Base-by-base conservation (phyloP, 768 basidiomycete species). In the Naematelia encephala region DNA sequence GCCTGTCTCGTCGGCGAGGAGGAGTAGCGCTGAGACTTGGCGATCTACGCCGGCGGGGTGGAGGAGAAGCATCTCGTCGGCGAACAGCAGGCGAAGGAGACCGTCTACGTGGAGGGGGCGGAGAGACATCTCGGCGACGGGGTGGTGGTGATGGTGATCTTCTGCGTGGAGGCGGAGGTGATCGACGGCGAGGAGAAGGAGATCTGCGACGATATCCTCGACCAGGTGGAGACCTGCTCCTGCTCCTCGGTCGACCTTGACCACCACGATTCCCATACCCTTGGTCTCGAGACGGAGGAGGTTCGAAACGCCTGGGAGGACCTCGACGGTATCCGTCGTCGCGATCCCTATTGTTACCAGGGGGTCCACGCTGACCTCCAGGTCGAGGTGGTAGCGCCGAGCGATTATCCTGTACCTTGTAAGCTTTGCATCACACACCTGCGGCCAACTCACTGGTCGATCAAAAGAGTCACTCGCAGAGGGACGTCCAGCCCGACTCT, bases 391-490 rank as follows among this genome's bases (percentile, higher is more conserved):
- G 67, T 13, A 66, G 50, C 19, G 34, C 30, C 25, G 30, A 27
- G 14, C 30, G 23, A 22, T 57, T 48, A 51, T 64, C 57, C 52
- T 57, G 27, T 27, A 4, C 23, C 25, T n/a, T 14, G 16, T 51
- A 51, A 51, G 42, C 13, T 43, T 23, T 14, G 26, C 1, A 12
- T 27, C 4, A 43, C 19, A n/a, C 14, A n/a, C n/a, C 50, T 23
- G 26, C 46, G 22, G 16, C n/a, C 45, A 29, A 28, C 59, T 61
- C 51, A 56, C 54, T 19, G 59, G 34, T 56, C 58, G 47, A 29
- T 64, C 61, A 29, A 65, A 68, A 14, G 69, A 67, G 44, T 69
- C 65, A 16, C 58, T 45, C 19, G 68, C 62, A 21, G 39, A 22
- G 2, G 58, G 49, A n/a, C 59, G 45, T 2, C 58, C 56, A 16